Base-by-base conservation (phyloP, 805 yeast genomes). In the Candida easanensis region DNA sequence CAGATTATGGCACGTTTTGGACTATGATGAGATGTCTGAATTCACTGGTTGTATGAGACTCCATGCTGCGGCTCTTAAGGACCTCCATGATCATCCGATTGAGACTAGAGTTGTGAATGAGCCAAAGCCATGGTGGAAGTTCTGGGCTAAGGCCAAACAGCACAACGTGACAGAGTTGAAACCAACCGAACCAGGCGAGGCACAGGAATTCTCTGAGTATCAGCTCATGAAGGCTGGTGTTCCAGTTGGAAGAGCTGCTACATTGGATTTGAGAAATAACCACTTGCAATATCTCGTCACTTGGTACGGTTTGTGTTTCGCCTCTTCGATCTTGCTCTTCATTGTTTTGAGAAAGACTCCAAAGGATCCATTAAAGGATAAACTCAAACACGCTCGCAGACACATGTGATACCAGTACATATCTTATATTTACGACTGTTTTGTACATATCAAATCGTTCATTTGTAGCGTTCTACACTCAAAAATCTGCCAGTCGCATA, bases 281-380 rank as follows among this genome's bases (percentile, higher is more conserved):
- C 99, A 93, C 60, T 66, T 90, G 62, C 96, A 91, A 62, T 93
- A 93, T 62, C 68, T 93, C 57, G 79, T 88, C 17, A 93, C 99
- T 0, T 93, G 99, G 99, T 91, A 87, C 62, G 96, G 97, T 0
- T 74, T 91, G 33, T 80, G 89, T 2, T 55, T 85, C 32, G 76
- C 87, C 30, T 84, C 96, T 28, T 55, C 89, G 0, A 77, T 84
- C 26, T 76, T 88, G 64, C 71, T 93, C 26, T 52, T 73, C 21
- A 58, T 76, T 23, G 76, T 82, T 16, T 52, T 82, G 44, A 70
- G 65, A 48, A 78, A 76, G 57, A 60, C 52, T 40, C 55, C 60
- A 26, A 57, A 62, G 30, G 70, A 67, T 46, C 73, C 76, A 22
- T 50, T 64, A 36, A 59, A 63, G 16, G 80, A 75, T 21, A 79